phyloP scores from a whole-genome alignment of 352 stramenopile genomes.

The Blastocystis sp. region DNA sequence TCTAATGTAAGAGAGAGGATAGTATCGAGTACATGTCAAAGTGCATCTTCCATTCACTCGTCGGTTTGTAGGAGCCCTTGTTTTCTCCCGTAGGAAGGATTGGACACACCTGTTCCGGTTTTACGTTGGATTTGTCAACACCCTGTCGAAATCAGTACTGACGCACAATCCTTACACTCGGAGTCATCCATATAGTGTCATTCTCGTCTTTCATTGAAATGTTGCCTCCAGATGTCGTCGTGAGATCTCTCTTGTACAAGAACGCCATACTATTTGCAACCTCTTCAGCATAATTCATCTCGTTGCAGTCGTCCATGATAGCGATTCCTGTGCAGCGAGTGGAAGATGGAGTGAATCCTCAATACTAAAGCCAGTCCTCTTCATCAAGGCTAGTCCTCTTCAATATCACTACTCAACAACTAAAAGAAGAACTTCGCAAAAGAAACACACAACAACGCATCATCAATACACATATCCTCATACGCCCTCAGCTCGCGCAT shows the following conservation, averaged over 20 bases:
- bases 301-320: neutral
- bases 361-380: no score
- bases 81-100: conserved; percentile 36
- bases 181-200: conserved; percentile 39
- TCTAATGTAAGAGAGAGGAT: neutral
- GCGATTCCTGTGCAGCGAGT: no score
- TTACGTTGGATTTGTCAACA: conserved; percentile 52
- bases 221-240: conserved; percentile 67
- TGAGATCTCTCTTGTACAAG: conserved; percentile 51
- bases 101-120: conserved; percentile 13
- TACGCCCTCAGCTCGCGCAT: conserved; percentile 17
- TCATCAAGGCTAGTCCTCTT: no score
- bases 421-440: neutral
- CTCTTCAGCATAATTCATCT: neutral
- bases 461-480: conserved; percentile 47
- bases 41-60: conserved; percentile 71
- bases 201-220: conserved; percentile 35
- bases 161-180: neutral
- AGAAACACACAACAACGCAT: neutral
- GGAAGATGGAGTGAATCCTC: no score
- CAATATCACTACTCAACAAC: no score
- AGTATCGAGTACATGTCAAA: conserved; percentile 23
- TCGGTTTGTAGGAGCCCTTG: conserved; percentile 53
- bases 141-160: conserved; percentile 4
- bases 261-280: conserved; percentile 31